Conservation (phyloP, 2,329 filamentous ascomycete species). For the Ophiognomonia clavigignenti-juglandacearum region DNA sequence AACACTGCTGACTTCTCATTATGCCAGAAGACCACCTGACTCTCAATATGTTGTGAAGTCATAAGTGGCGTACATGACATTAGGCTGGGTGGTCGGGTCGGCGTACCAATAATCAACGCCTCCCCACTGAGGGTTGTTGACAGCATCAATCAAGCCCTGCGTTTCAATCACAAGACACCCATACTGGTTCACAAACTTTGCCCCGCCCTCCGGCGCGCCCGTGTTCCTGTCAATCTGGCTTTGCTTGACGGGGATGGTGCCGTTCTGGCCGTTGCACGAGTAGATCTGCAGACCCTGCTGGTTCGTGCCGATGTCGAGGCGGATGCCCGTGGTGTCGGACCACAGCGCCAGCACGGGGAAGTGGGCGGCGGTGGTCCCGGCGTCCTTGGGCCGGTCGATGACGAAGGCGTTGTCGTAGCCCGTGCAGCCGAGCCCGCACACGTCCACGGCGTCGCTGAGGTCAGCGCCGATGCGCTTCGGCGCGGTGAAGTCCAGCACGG, state of each 20-base stretch:
- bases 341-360: slow-evolving; percentile 9
- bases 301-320: slow-evolving; percentile 7
- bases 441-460: slow-evolving; percentile 1
- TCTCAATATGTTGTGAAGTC: slow-evolving; percentile 6
- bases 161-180: slow-evolving; percentile 11
- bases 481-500: slow-evolving; percentile 8
- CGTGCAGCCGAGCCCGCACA: slow-evolving; percentile 4
- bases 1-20: no score
- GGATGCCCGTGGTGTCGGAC: slow-evolving; percentile 10
- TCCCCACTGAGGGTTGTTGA: slow-evolving; percentile 11
- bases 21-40: no score
- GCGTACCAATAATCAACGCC: slow-evolving; percentile 7
- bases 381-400: slow-evolving; percentile 3
- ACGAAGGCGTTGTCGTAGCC: slow-evolving; percentile 13
- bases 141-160: slow-evolving; percentile 8
- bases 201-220: background rate
- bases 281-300: slow-evolving; percentile 12
- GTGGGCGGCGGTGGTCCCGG: slow-evolving; percentile 3
- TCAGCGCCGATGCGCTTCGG: slow-evolving; percentile 8
- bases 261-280: slow-evolving; percentile 12
- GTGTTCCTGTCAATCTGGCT: slow-evolving; percentile 8
- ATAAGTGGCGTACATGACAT: slow-evolving; percentile 10
- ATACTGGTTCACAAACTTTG: slow-evolving; percentile 12
- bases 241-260: slow-evolving; percentile 11
- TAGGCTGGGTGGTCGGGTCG: slow-evolving; percentile 4